Evolutionary conservation across 208 protist species (phyloP), one percentile per base, ranked within the genome.

Genomic region (Herpetomonas tarakana): DNA sequence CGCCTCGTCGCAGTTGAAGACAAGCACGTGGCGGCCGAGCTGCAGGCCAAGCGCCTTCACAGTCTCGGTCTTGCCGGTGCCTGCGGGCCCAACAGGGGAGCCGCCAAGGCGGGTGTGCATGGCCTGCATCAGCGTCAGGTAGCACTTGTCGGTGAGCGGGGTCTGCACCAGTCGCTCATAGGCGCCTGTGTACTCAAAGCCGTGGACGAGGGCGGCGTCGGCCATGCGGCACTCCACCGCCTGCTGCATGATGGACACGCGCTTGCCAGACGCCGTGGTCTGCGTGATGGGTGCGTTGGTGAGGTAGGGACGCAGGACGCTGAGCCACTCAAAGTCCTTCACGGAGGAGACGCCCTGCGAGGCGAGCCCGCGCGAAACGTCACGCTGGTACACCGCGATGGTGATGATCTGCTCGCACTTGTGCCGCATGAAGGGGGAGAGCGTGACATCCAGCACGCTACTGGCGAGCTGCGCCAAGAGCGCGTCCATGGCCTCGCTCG

Each of bases 1-100:
- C 22, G 83, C 92, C 72, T 99, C 98, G 68, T 99, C 98, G 86
- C 98, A 99, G 86, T 98, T 99, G 74, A 99, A 99, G 9, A 99
- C 98, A 3, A 99, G 72, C 16, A 99, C 97, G 76, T 99, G 98
- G 57, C 98, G 78, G 53, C 98, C 98, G 0, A 99, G 83, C 75
- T 99, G 97, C 29, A 83, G 73, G 54, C 98, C 98, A 9, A 99
- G 83, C 12, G 97, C 96, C 81, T 99, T 99, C 19, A 99, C 98
- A 3, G 98, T 99, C 78, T 99, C 98, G 21, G 98, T 99, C 78
- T 99, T 99, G 52, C 98, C 98, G 0, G 98, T 99, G 29, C 98
- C 98, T 14, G 98, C 98, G 4, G 98, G 98, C 21, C 98, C 98
- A 39, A 99, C 97, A 52, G 98, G 98, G 29, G 89, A 96, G 60